A percentile compares a stretch with the other conserved stretches of the same genome.
Evolutionary conservation across 805 yeast genomes (phyloP).

Genomic region (Candida pseudofarinosa): DNA sequence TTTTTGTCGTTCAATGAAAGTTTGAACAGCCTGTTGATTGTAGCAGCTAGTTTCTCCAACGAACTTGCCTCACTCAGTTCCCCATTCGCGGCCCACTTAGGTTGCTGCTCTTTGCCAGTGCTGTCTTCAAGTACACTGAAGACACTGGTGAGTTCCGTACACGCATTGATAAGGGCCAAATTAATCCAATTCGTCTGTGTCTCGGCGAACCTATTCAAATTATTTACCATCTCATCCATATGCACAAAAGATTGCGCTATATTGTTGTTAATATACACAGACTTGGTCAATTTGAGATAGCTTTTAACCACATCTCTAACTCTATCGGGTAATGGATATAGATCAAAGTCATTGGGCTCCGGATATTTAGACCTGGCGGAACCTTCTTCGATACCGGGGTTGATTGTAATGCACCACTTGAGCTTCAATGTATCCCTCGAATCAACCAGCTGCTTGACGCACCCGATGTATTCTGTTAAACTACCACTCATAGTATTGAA

Average conservation of each 20-base stretch:
- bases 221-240: conserved; percentile 40
- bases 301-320: conserved; percentile 29
- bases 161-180: conserved; percentile 35
- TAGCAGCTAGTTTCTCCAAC: conserved; percentile 54
- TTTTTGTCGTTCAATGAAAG: conserved; percentile 75
- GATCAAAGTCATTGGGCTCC: conserved; percentile 39
- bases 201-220: conserved; percentile 52
- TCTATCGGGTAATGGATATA: conserved; percentile 33
- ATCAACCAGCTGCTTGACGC: conserved; percentile 15
- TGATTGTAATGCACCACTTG: conserved; percentile 27
- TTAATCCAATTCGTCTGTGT: conserved; percentile 51
- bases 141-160: conserved; percentile 39
- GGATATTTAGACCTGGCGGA: conserved; percentile 25
- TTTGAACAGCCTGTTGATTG: conserved; percentile 70
- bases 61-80: conserved; percentile 19
- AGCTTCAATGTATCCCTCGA: conserved; percentile 15
- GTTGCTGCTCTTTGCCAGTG: conserved; percentile 20
- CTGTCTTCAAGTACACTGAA: conserved; percentile 31
- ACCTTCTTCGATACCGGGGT: conserved; percentile 31
- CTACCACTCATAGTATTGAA: conserved; percentile 3
- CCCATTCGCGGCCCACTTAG: conserved; percentile 12
- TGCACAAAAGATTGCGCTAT: conserved; percentile 27
- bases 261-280: conserved; percentile 29
- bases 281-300: conserved; percentile 33
- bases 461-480: conserved; percentile 18